Conservation (phyloP, 1,284 basidiomycete genomes). For the Baeospora myosura region DNA sequence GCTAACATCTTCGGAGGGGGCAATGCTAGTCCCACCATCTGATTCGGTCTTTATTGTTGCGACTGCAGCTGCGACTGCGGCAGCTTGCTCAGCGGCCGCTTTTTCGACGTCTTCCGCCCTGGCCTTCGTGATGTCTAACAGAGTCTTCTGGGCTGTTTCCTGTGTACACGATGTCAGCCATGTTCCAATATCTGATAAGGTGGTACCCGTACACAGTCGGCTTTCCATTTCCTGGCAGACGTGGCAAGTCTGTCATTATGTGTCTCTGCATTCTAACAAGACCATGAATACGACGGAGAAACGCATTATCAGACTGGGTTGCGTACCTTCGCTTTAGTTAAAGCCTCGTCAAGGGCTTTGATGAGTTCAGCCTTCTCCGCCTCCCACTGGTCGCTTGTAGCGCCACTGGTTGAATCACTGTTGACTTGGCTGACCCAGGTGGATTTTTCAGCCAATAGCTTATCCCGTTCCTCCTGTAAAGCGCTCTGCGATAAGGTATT, state of each 20-base stretch:
- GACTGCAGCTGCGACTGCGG: conserved; percentile 45
- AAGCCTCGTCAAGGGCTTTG: conserved; percentile 53
- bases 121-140: conserved; percentile 15
- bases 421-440: conserved; percentile 27
- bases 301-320: not conserved
- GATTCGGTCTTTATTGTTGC: conserved; percentile 46
- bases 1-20: conserved; percentile 30
- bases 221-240: conserved; percentile 32
- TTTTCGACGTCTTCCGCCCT: conserved; percentile 31
- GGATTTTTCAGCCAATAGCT: conserved; percentile 52
- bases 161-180: too few species aligned
- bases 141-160: not conserved
- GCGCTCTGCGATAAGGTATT: conserved; percentile 31
- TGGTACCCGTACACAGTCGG: conserved; percentile 8
- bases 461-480: conserved; percentile 55
- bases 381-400: conserved; percentile 41
- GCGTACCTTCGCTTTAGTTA: conserved; percentile 47
- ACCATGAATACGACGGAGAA: not conserved
- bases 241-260: conserved; percentile 40
- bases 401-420: conserved; percentile 19
- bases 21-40: conserved; percentile 18
- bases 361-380: conserved; percentile 49
- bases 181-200: not conserved
- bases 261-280: conserved; percentile 35
- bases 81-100: conserved; percentile 31